Conservation (phyloP, 208 protist genomes). For the Leishmania tropica region DNA sequence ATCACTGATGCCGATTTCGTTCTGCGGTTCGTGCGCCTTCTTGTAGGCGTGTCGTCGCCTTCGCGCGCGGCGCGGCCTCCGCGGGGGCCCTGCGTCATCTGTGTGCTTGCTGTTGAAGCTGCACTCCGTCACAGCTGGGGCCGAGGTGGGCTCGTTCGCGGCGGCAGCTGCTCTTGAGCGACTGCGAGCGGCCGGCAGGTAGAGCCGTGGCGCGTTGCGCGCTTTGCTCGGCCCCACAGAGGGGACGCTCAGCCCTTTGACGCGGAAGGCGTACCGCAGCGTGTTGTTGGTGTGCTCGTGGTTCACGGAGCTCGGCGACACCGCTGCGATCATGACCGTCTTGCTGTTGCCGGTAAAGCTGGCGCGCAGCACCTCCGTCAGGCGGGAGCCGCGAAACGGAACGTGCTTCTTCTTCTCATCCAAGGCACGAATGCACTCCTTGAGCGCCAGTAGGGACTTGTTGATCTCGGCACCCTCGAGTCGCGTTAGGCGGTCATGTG, state of each 20-base stretch:
- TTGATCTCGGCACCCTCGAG: slow-evolving; percentile 99
- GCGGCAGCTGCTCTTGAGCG: not conserved
- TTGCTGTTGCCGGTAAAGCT: slow-evolving; percentile 96
- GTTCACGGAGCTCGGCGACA: slow-evolving; percentile 85
- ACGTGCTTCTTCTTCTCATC: slow-evolving; percentile 94
- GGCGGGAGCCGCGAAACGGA: slow-evolving; percentile 95
- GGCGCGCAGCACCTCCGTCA: slow-evolving; percentile 97
- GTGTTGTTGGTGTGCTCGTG: slow-evolving; percentile 98
- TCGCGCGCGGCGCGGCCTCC: slow-evolving; percentile 4
- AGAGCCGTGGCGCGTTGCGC: slow-evolving; percentile 66
- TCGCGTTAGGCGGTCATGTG: slow-evolving; percentile 90
- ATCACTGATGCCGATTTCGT: not conserved
- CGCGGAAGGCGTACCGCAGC: slow-evolving; percentile 96
- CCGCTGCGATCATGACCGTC: slow-evolving; percentile 96
- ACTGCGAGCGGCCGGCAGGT: slow-evolving; percentile 10
- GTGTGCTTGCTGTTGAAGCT: not conserved
- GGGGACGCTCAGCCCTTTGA: slow-evolving; percentile 80
- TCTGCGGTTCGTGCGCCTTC: not conserved
- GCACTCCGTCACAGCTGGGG: not conserved
- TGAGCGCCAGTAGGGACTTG: slow-evolving; percentile 98
- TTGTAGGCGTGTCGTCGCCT: not conserved
- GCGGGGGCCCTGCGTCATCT: not conserved
- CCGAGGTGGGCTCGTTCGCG: not conserved
- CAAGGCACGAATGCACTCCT: slow-evolving; percentile 98
- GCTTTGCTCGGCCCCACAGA: slow-evolving; percentile 60